A percentile compares a stretch with the other conserved stretches of the same genome.
These are phyloP conservation scores for Claviceps paspali DNA, from an alignment of 2,329 filamentous ascomycete genomes.

Conservation along the genomic window DNA sequence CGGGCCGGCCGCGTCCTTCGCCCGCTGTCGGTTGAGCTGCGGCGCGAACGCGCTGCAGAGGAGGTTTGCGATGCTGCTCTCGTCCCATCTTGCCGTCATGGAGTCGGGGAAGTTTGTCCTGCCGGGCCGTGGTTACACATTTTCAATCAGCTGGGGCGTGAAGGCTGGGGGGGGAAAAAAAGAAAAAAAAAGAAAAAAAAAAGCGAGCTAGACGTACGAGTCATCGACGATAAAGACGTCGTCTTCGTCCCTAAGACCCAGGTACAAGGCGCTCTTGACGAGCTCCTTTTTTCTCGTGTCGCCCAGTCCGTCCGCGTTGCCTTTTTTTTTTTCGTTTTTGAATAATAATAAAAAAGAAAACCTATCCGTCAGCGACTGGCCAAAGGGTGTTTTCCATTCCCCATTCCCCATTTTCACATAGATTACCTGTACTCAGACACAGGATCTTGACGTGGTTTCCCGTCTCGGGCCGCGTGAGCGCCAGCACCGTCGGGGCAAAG, in stretches of 20 bases:
- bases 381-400: too few species aligned
- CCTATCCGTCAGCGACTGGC: neutral
- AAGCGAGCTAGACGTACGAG: constrained; percentile 29
- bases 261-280: constrained; percentile 57
- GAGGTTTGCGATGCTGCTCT: constrained; percentile 51
- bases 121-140: too few species aligned
- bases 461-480: constrained; percentile 62
- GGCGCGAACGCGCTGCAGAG: constrained; percentile 63
- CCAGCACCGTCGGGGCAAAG: constrained; percentile 77
- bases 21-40: constrained; percentile 27
- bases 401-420: too few species aligned
- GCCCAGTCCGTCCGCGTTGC: constrained; percentile 77
- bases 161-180: too few species aligned
- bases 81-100: constrained; percentile 68
- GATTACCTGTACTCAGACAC: constrained; percentile 78
- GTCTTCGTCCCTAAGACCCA: constrained; percentile 59
- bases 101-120: constrained; percentile 63
- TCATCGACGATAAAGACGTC: constrained; percentile 81
- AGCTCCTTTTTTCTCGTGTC: constrained; percentile 72
- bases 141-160: too few species aligned
- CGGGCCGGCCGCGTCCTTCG: constrained; percentile 20
- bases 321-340: too few species aligned
- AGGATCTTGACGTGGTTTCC: constrained; percentile 91
- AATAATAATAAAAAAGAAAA: neutral
- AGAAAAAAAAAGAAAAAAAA: neutral